Conservation (phyloP, 441 rosid species). For the Breynia disticha region DNA sequence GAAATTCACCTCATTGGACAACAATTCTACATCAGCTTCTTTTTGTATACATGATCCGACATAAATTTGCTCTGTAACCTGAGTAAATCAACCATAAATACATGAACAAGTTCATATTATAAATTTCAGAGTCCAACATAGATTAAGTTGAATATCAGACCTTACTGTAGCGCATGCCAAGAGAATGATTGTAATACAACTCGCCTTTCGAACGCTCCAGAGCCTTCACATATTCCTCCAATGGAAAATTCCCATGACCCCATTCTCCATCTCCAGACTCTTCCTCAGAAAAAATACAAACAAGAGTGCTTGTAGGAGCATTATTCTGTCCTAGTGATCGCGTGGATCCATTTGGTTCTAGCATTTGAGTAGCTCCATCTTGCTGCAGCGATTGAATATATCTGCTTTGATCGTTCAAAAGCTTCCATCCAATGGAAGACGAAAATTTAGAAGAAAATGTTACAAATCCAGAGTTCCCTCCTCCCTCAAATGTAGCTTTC, state of each 20-base stretch:
- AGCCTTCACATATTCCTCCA: conserved; percentile 82
- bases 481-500: conserved; percentile 30
- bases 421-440: conserved; percentile 48
- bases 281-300: conserved; percentile 64
- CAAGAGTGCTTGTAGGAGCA: conserved; percentile 34
- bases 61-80: conserved; percentile 90
- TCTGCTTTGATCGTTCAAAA: conserved; percentile 34
- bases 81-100: conserved; percentile 11
- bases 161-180: conserved; percentile 90
- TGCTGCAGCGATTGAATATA: conserved; percentile 21
- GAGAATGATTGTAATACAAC: conserved; percentile 72
- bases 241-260: conserved; percentile 82
- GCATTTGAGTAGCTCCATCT: conserved; percentile 22
- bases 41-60: conserved; percentile 86
- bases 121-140: neutral
- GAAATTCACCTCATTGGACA: conserved; percentile 52
- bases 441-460: conserved; percentile 66
- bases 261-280: conserved; percentile 79
- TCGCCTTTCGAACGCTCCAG: conserved; percentile 89
- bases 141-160: conserved; percentile 27
- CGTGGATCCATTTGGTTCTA: conserved; percentile 25
- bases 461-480: conserved; percentile 67
- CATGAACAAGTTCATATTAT: conserved; percentile 7
- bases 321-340: conserved; percentile 19
- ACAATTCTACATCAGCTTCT: conserved; percentile 59